A percentile compares a stretch with the other conserved stretches of the same genome.
phyloP scores from a whole-genome alignment of 2,329 filamentous ascomycete genomes.

The Dactylellina drechsleri region DNA sequence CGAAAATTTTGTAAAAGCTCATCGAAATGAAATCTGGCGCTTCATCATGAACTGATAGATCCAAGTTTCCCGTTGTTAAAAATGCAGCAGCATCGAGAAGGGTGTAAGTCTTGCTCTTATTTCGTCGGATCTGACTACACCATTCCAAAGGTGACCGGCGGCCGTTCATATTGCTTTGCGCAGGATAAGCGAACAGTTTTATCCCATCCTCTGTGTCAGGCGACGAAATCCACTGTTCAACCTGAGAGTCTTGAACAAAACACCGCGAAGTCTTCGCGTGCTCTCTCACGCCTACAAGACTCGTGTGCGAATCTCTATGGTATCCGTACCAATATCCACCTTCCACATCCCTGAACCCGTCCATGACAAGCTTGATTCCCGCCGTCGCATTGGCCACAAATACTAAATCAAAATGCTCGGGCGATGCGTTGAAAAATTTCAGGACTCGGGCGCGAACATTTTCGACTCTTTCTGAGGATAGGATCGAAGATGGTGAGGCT shows the following conservation, averaged over 20 bases:
- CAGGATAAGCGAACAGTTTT: constrained; percentile 65
- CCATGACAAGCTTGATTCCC: constrained; percentile 84
- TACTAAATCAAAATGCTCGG: constrained; percentile 83
- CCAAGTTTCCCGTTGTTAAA: constrained; percentile 71
- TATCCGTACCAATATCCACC: constrained; percentile 84
- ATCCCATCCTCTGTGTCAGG: constrained; percentile 2
- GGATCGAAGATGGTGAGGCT: constrained; percentile 80
- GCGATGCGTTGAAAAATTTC: constrained; percentile 81
- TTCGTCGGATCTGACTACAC: constrained; percentile 52
- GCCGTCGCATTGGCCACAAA: constrained; percentile 95
- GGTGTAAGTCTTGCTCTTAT: constrained; percentile 60
- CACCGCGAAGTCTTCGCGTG: constrained; percentile 60
- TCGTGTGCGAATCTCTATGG: constrained; percentile 86
- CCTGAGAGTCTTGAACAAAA: constrained; percentile 62
- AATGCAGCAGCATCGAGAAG: constrained; percentile 73
- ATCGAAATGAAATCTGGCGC: constrained; percentile 72
- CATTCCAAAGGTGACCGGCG: constrained; percentile 62
- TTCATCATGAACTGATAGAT: constrained; percentile 65
- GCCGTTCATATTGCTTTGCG: constrained; percentile 65
- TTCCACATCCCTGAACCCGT: constrained; percentile 73
- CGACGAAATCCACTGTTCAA: constrained; percentile 61
- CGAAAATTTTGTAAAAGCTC: constrained; percentile 75
- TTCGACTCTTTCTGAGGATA: constrained; percentile 78
- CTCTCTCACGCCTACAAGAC: constrained; percentile 77
- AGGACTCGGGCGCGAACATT: constrained; percentile 77